Base-by-base conservation (phyloP, 2,329 filamentous ascomycete genomes). In the Madurella fahalii region DNA sequence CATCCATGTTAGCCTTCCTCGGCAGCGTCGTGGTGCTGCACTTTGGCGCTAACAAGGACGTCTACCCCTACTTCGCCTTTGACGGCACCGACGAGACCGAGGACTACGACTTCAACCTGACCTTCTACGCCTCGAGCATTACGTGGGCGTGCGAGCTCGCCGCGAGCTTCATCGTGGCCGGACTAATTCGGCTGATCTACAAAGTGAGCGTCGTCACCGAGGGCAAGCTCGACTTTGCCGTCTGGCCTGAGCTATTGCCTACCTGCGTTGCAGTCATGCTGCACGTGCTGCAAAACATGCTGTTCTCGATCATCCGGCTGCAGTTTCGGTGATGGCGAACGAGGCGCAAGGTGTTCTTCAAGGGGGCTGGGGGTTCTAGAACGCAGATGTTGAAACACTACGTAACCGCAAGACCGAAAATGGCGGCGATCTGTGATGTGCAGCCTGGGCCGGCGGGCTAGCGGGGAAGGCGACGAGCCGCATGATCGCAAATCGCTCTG, bases 11-110 rank as follows among this genome's bases (percentile, higher is more conserved):
- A n/a, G 74, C 83, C 40, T 87, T 87, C 62, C 71, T 87, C 8
- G 84, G 83, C 47, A 82, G 80, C 65, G 80, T 87, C 54, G 72
- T 84, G 18, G 83, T 86, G 17, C 70, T 87, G 53, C 84, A 87
- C 67, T 86, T 83, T 64, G 84, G 84, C 39, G 73, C 78, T 58
- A 87, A 87, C 72, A 82, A 83, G 67, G 75, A 84, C 63, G 81
- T 86, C 34, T 87, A 87, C 66, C 84, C 84, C 1, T 87, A 87
- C 66, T 86, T 87, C 63, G 78, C 83, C 30, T 87, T 87, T 67
- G 82, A 84, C 64, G 68, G 70, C 7, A 66, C 69, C 43, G 69
- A 71, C 18, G 68, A 70, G 41, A 65, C 66, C 50, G 61, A 72
- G 41, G 65, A 63, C 40, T 87, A 87, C 67, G 81, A 84, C 61